Conservation (phyloP, 2,329 filamentous ascomycete species). For the Epichloe uncinata region DNA sequence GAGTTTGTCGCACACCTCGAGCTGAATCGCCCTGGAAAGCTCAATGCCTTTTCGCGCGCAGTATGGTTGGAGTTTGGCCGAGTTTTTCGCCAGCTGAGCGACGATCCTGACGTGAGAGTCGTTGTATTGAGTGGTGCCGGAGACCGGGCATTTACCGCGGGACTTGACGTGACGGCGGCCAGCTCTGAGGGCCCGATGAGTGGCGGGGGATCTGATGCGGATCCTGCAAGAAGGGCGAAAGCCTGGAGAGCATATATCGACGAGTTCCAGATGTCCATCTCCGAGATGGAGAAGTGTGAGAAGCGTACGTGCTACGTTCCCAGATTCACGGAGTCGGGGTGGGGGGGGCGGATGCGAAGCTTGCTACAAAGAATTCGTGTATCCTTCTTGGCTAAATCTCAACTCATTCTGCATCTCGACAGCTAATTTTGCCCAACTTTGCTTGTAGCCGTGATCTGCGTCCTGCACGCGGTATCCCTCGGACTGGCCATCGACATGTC, state of each 20-base stretch:
- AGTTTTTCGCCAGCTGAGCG: slow-evolving; percentile 60
- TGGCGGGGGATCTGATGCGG: slow-evolving; percentile 21
- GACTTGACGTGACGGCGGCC: slow-evolving; percentile 69
- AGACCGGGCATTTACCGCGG: slow-evolving; percentile 71
- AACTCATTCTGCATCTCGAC: too few relatives aligned
- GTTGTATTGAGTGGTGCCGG: slow-evolving; percentile 73
- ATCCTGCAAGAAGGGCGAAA: slow-evolving; percentile 52
- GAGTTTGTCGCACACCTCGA: slow-evolving; percentile 79
- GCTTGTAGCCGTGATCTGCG: slow-evolving; percentile 57
- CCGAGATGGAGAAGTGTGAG: slow-evolving; percentile 69
- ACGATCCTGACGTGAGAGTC: slow-evolving; percentile 58
- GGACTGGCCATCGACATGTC: slow-evolving; percentile 67
- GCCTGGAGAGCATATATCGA: slow-evolving; percentile 53
- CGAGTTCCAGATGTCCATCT: slow-evolving; percentile 71
- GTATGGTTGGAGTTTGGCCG: slow-evolving; percentile 76
- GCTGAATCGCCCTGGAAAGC: slow-evolving; percentile 74
- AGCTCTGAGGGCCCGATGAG: slow-evolving; percentile 35
- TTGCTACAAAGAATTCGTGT: too few relatives aligned
- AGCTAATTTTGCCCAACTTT: too few relatives aligned
- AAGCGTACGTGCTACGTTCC: slow-evolving; percentile 44
- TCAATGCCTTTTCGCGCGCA: slow-evolving; percentile 74
- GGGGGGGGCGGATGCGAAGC: too few relatives aligned
- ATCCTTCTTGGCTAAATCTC: too few relatives aligned
- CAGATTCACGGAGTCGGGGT: too few relatives aligned
- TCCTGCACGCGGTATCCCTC: slow-evolving; percentile 65